Conservation (phyloP, 1,284 basidiomycete genomes). For the Fomes fomentarius region DNA sequence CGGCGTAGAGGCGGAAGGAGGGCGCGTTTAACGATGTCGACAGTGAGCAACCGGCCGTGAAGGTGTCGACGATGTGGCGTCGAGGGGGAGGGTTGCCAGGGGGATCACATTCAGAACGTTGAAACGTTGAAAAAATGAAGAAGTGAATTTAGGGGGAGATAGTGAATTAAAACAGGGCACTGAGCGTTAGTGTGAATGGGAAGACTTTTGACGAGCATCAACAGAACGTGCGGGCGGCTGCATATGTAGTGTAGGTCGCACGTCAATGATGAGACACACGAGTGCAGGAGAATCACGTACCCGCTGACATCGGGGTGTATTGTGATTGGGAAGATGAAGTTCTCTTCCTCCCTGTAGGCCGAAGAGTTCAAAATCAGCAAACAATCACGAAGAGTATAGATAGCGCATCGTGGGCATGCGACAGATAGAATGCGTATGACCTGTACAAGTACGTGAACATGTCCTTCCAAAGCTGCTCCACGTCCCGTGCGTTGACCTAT, state of each 20-base stretch:
- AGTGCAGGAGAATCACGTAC: conserved; percentile 35
- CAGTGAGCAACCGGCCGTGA: too few species aligned
- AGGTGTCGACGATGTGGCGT: too few species aligned
- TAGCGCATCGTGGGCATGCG: too few species aligned
- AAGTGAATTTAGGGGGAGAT: too few species aligned
- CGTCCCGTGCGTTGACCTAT: conserved; percentile 68
- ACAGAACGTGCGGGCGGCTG: conserved; percentile 57
- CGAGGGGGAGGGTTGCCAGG: too few species aligned
- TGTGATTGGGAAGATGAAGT: conserved; percentile 78
- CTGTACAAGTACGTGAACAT: conserved; percentile 71
- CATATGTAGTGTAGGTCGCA: background rate
- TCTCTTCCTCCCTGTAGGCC: conserved; percentile 58
- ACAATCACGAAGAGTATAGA: background rate
- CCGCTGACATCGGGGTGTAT: conserved; percentile 80
- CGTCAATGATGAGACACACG: background rate
- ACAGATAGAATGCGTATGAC: conserved; percentile 30
- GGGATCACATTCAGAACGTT: too few species aligned
- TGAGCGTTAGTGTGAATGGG: background rate
- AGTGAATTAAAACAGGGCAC: background rate
- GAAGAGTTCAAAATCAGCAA: background rate
- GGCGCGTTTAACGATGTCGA: too few species aligned
- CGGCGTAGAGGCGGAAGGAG: too few species aligned
- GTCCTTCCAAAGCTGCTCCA: conserved; percentile 81
- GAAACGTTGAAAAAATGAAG: too few species aligned
- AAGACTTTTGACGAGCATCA: conserved; percentile 65